phyloP scores from a whole-genome alignment of 1,284 basidiomycete species.

The Trametes hirsuta region DNA sequence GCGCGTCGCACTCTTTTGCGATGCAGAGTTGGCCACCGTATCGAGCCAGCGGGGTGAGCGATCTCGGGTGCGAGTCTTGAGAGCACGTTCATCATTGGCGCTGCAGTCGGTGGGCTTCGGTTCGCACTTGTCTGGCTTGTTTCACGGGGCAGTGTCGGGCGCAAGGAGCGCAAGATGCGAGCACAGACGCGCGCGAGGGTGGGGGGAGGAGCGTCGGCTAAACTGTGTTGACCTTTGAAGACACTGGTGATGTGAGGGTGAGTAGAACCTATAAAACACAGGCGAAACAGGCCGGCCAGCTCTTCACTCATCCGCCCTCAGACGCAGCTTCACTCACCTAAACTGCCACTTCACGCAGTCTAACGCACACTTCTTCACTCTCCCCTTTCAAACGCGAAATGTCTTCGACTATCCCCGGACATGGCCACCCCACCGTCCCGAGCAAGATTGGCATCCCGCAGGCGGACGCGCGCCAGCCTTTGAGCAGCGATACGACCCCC shows the following conservation, averaged over 20 bases:
- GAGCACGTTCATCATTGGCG: too few species aligned
- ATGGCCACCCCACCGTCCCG: background rate
- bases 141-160: conserved; percentile 1
- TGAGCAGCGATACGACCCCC: background rate
- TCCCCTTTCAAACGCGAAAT: background rate
- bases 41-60: too few species aligned
- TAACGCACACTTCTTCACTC: background rate
- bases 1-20: too few species aligned
- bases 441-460: background rate
- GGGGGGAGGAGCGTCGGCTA: background rate
- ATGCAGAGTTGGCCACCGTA: too few species aligned
- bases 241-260: background rate
- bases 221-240: background rate
- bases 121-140: background rate
- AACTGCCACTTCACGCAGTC: background rate
- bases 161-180: background rate
- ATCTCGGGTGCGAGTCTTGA: too few species aligned
- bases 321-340: background rate
- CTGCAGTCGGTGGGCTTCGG: background rate
- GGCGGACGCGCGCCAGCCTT: background rate
- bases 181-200: background rate
- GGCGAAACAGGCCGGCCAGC: background rate
- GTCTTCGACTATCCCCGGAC: background rate
- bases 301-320: background rate
- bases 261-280: background rate